Base-by-base conservation (phyloP, 495 filamentous ascomycete genomes). In the Cudoniella acicularis region DNA sequence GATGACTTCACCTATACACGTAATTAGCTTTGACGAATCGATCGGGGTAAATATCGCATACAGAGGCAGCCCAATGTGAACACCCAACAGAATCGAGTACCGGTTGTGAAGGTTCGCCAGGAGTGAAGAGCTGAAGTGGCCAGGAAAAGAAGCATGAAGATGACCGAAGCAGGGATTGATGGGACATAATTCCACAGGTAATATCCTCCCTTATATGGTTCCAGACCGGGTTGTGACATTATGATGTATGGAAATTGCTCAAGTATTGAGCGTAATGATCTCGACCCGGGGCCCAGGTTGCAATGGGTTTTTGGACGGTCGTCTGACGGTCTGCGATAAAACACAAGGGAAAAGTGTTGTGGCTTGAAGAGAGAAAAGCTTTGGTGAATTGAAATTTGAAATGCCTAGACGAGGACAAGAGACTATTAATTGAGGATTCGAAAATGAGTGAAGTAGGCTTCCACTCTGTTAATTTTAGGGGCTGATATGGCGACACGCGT, bases 11-110 rank as follows among this genome's bases (percentile, higher is more conserved):
- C 79, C 66, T 62, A 23, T 11, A 17, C 1, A 22, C 27, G 2
- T 18, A 9, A 8, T 27, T 27, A n/a, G 30, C n/a, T 45, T 40
- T 24, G 1, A 21, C 10, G n/a, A n/a, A 10, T 16, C 70, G 30
- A 6, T 4, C 30, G 4, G 30, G 30, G 30, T 6, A 13, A 36
- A 13, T 6, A 36, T n/a, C n/a, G 13, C 30, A 36, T 36, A 85
- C 81, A 71, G 24, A 76, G 56, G 16, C 76, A 79, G 23, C 83
- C 81, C 18, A 86, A 68, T 26, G 75, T 56, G 63, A 87, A 83
- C 2, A 77, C 72, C 18, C 83, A 73, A 70, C 82, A 76, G 69
- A 83, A 84, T 78, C 77, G 80, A n/a, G 75, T 72, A 18, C 75
- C 61, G 4, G 71, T 75, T 9, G 69, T 71, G n/a, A 74, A 50